phyloP scores from a whole-genome alignment of 2,329 filamentous ascomycete species.

The Rugonectria rugulosa region DNA sequence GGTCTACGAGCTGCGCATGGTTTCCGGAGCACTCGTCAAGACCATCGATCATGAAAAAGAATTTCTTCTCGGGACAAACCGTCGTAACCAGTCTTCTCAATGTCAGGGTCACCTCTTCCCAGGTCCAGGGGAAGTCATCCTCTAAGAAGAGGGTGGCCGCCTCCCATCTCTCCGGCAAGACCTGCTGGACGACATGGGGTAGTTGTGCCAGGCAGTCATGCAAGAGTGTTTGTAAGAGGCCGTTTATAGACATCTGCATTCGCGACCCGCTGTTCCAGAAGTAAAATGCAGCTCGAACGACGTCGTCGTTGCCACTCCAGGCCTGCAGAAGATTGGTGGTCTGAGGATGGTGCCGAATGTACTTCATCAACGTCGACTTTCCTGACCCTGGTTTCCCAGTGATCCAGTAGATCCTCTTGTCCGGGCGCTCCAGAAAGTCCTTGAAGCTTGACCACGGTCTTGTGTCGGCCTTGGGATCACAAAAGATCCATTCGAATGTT shows the following conservation, averaged over 20 bases:
- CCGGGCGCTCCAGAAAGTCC: slow-evolving; percentile 12
- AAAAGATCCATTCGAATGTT: slow-evolving; percentile 22
- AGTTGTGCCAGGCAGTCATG: not conserved
- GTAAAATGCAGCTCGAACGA: not conserved
- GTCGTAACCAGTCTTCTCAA: too few species aligned
- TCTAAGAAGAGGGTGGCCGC: not conserved
- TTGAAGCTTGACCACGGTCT: not conserved
- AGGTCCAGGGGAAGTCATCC: not conserved
- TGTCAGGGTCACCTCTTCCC: not conserved
- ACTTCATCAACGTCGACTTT: slow-evolving; percentile 9
- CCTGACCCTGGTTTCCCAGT: slow-evolving; percentile 21
- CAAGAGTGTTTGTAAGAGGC: not conserved
- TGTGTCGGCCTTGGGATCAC: accelerated
- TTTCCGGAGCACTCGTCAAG: not conserved
- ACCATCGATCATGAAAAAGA: not conserved
- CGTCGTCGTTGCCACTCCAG: not conserved
- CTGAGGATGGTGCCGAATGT: not conserved
- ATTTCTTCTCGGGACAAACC: too few species aligned
- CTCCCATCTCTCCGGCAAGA: not conserved
- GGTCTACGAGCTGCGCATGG: not conserved
- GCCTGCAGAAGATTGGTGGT: not conserved
- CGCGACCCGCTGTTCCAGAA: not conserved
- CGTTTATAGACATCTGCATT: not conserved
- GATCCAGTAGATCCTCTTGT: slow-evolving; percentile 18
- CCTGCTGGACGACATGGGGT: not conserved